phyloP scores from a whole-genome alignment of 129 eudicot genomes.

The Logfia minima region DNA sequence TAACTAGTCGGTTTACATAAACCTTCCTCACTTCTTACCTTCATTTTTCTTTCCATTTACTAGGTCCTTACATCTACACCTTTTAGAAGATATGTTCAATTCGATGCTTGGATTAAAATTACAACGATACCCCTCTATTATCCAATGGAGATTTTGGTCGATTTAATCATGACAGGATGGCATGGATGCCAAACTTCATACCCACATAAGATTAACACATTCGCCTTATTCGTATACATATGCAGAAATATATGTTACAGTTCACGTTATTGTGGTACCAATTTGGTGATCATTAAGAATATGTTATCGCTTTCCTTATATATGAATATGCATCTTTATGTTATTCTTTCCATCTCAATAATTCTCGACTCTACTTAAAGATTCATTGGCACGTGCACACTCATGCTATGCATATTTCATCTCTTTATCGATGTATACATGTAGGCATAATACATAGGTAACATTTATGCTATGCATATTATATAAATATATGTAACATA shows the following conservation, averaged over 20 bases:
- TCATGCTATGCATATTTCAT: conserved; percentile 6
- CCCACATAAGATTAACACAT: conserved; percentile 15
- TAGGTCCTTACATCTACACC: neutral
- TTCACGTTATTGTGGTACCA: conserved; percentile 19
- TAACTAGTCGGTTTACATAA: neutral
- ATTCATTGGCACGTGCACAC: conserved; percentile 27
- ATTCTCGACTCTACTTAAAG: conserved; percentile 28
- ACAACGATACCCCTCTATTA: neutral
- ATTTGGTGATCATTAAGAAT: conserved; percentile 14
- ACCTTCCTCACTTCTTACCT: conserved; percentile 18
- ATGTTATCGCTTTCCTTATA: conserved; percentile 17
- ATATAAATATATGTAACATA: too few relatives aligned
- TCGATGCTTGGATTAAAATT: conserved; percentile 1
- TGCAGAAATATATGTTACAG: neutral
- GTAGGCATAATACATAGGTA: neutral
- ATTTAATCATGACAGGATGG: neutral
- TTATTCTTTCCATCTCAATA: conserved; percentile 35
- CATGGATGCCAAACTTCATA: conserved; percentile 6
- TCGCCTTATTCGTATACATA: neutral
- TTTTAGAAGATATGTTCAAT: neutral
- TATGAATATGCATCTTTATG: conserved; percentile 31
- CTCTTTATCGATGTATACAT: conserved; percentile 8
- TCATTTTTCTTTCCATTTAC: neutral
- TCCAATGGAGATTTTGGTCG: neutral
- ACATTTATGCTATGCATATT: too few relatives aligned